Evolutionary conservation across 2,329 filamentous ascomycete species (phyloP), one percentile per base, ranked within the genome.

Genomic region (Fonsecaea nubica): DNA sequence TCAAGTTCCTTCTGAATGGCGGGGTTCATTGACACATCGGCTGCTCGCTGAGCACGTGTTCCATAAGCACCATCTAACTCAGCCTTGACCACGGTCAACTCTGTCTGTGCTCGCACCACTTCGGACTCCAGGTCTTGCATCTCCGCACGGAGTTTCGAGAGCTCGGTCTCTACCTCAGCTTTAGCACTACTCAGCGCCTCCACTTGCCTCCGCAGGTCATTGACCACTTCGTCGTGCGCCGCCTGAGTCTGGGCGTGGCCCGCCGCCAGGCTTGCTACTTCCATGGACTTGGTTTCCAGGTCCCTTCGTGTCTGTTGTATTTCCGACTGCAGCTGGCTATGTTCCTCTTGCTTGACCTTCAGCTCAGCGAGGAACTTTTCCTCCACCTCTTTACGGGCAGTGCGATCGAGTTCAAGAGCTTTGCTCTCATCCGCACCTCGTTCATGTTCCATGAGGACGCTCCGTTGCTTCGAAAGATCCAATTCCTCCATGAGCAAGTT

Each of bases 21-120:
- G 2, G 84, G 85, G 58, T 87, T 86, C 70, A 71, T 71, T 9
- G 86, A 86, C 10, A 85, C 85, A 75, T 90, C 87, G n/a, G 87
- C 89, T 12, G 88, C 88, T 36, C 89, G 86, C 75, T 91, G 83
- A 9, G 87, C 85, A 59, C 89, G 83, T n/a, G 84, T 86, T 48
- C 95, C 95, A 76, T 98, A 97, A 75, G 96, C 96, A 69, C 92
- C 92, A 73, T 97, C 95, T 32, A 98, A 91, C 77, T 98, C 94
- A 61, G 93, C 92, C 75, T 89, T 87, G 32, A 91, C 92, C 72
- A 98, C 90, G n/a, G 94, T 96, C 50, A 98, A 85, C 81, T 98
- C 89, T 2, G 89, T 91, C 40, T 88, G 88, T 5, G 90, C 81
- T 60, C 86, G 83, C 3, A 90, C 87, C 58, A 90, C 82, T 73